Base-by-base conservation (phyloP, 768 basidiomycete genomes). In the Pilatotrama ljubarskyi region DNA sequence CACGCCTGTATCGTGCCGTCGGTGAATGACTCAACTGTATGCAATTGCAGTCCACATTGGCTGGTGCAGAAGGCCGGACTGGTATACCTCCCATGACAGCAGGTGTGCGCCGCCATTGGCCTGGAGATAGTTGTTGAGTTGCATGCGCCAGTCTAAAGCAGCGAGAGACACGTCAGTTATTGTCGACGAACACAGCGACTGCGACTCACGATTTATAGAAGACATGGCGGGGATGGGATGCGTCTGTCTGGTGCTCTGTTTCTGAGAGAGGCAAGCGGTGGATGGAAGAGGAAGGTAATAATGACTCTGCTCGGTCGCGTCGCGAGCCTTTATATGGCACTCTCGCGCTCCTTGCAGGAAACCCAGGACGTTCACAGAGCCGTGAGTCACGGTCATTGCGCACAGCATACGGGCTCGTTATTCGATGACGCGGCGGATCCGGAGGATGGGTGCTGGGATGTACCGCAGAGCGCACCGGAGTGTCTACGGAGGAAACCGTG, bases 51-150 rank as follows among this genome's bases (percentile, higher is more conserved):
- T 68, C 71, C 71, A 72, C 14, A 55, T 51, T 5, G 68, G 64
- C 46, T 67, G 61, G 64, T 72, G 71, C 8, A 58, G 52, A 15
- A 67, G 70, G 26, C 71, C 71, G 1, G 58, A 25, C 38, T 64
- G 59, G 52, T 52, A 63, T 1, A 68, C 57, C 38, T 70, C 64
- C 71, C 71, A 72, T 22, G 55, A 58, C 4, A 72, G 60, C 37
- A 64, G 50, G 13, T 55, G 62, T 7, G 63, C 50, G 25, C 67
- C 67, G 4, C 68, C 69, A 55, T 69, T 66, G 22, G 59, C 60
- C 49, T 72, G 71, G 50, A 72, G 66, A 63, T 61, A 71, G 67
- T 71, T 72, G 64, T 72, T 71, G 58, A 72, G 68, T 38, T 66
- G 61, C 68, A 70, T 72, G 42, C 69, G 69, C 64, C 68, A 71